phyloP scores from a whole-genome alignment of 2,329 filamentous ascomycete genomes.

The Hypoxylon rubiginosum region DNA sequence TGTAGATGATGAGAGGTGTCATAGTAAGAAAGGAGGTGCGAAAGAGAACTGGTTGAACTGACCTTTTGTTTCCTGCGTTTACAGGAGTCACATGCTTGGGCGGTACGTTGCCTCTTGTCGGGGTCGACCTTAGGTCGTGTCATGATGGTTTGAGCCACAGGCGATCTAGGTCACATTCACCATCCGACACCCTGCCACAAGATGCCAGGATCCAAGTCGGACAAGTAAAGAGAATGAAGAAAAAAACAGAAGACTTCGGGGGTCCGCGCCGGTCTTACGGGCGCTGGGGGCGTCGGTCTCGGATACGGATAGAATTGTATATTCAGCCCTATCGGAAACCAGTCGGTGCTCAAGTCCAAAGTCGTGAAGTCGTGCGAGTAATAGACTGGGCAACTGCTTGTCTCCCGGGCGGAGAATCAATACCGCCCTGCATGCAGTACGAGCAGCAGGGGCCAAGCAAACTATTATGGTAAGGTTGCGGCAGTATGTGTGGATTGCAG shows the following conservation, averaged over 20 bases:
- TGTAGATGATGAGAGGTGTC: slow-evolving; percentile 30
- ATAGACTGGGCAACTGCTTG: slow-evolving; percentile 36
- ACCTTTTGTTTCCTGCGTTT: slow-evolving; percentile 78
- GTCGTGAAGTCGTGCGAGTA: slow-evolving; percentile 41
- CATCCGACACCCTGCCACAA: slow-evolving; percentile 51
- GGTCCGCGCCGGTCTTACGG: slow-evolving; percentile 49
- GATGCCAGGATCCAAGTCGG: slow-evolving; percentile 45
- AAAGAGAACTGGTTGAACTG: slow-evolving; percentile 49
- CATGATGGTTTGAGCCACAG: slow-evolving; percentile 53
- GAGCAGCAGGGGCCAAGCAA: slow-evolving; percentile 36
- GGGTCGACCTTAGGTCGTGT: slow-evolving; percentile 68
- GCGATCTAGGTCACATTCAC: slow-evolving; percentile 52
- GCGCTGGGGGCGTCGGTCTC: slow-evolving; percentile 48
- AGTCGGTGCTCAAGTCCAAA: slow-evolving; percentile 38
- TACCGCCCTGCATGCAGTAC: slow-evolving; percentile 46
- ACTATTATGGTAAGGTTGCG: slow-evolving; percentile 32
- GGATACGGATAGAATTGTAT: slow-evolving; percentile 49
- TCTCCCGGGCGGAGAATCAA: slow-evolving; percentile 41
- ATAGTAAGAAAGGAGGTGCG: slow-evolving; percentile 13
- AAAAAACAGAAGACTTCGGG: slow-evolving; percentile 43
- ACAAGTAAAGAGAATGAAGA: slow-evolving; percentile 40
- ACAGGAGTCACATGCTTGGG: slow-evolving; percentile 74
- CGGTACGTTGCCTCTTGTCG: slow-evolving; percentile 73
- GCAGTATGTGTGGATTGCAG: slow-evolving; percentile 31
- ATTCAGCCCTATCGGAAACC: slow-evolving; percentile 51